Percentiles rank a stretch among this genome's conserved stretches.
Evolutionary conservation across 495 filamentous ascomycete species (phyloP).

Genomic region (Neurospora africana): DNA sequence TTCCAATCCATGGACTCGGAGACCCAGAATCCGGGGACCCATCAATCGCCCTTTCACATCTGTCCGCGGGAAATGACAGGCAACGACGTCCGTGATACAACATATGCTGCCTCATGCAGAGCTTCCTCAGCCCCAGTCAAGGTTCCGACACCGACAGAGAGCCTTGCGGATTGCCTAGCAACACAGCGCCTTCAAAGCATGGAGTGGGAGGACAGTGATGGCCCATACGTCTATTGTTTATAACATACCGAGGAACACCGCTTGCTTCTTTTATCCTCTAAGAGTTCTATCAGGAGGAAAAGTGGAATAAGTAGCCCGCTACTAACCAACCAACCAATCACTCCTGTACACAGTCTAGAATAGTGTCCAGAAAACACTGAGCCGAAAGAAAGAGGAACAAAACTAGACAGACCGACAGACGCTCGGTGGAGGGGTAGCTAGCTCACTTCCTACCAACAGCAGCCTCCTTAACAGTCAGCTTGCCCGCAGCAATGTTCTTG

Average conservation of each 20-base stretch:
- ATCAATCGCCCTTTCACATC: neutral
- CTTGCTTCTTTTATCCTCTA: neutral
- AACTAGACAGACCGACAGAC: neutral
- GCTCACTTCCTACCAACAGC: constrained; percentile 23
- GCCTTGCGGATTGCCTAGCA: neutral
- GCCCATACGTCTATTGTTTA: neutral
- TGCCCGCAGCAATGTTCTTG: constrained; percentile 59
- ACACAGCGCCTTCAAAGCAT: neutral
- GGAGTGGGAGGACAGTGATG: neutral
- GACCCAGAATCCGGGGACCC: neutral
- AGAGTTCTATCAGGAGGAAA: neutral
- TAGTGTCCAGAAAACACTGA: neutral
- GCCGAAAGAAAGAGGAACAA: neutral
- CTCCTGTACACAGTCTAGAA: neutral
- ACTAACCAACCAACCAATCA: neutral
- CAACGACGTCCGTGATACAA: neutral
- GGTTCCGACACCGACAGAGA: neutral
- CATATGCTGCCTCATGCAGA: neutral
- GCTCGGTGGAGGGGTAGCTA: neutral
- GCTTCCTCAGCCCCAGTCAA: neutral
- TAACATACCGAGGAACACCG: neutral
- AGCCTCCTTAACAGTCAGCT: constrained; percentile 35
- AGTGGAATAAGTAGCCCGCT: neutral
- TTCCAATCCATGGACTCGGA: neutral
- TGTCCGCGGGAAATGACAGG: neutral